These are phyloP conservation scores for Blastosporella zonata DNA, from an alignment of 1,284 basidiomycete genomes.

Conservation along the genomic window DNA sequence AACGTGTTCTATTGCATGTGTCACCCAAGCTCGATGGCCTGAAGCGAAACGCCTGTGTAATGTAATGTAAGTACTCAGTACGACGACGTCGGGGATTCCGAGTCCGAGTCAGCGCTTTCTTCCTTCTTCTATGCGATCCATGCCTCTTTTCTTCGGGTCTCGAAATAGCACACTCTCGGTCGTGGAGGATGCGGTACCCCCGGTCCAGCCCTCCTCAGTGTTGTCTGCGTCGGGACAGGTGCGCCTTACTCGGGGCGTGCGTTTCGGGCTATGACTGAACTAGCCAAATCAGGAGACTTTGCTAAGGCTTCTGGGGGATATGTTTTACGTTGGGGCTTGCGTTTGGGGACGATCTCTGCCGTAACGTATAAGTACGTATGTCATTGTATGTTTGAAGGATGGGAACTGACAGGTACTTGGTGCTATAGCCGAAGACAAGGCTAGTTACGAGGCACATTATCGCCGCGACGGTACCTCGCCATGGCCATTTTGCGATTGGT, in stretches of 20 bases:
- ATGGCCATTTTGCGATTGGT: background rate
- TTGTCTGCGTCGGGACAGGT: background rate
- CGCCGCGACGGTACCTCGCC: background rate
- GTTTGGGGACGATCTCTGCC: background rate
- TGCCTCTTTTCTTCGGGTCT: background rate
- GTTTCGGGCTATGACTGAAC: background rate
- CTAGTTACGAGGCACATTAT: constrained; percentile 9
- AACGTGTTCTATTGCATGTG: background rate
- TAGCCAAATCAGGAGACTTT: too few species aligned
- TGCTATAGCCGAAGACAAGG: background rate
- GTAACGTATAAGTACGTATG: background rate
- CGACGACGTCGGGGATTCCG: too few species aligned
- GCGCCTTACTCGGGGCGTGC: background rate
- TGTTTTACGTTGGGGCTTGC: too few species aligned
- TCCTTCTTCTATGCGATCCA: background rate
- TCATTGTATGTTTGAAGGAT: background rate
- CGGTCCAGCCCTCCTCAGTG: background rate
- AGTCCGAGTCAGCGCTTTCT: too few species aligned
- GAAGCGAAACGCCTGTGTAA: background rate
- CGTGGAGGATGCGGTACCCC: too few species aligned
- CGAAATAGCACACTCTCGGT: background rate
- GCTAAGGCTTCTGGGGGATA: too few species aligned
- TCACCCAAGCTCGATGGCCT: background rate
- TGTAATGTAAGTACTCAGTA: too few species aligned
- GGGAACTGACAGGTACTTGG: background rate